Percentiles rank a stretch among this genome's conserved stretches.
Evolutionary conservation across 2,329 filamentous ascomycete species (phyloP).

Genomic region (Fusarium stilboides): DNA sequence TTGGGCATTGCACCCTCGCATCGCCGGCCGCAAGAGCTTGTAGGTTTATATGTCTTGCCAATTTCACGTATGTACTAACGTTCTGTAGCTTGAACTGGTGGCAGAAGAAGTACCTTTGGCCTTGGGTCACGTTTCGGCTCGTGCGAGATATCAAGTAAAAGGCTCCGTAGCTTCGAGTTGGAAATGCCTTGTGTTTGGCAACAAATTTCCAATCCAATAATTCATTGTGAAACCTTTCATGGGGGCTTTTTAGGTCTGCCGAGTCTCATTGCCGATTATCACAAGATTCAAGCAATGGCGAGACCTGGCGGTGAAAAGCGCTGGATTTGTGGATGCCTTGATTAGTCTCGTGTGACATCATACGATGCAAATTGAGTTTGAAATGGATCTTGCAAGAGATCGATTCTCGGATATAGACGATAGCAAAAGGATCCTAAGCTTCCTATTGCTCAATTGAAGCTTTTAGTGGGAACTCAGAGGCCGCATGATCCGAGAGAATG

Average conservation of each 20-base stretch:
- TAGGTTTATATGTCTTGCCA: not conserved
- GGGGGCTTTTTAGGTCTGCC: constrained; percentile 3
- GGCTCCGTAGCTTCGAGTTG: too few relatives aligned
- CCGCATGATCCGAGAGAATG: constrained; percentile 26
- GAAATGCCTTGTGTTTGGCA: too few relatives aligned
- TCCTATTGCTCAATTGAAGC: constrained; percentile 5
- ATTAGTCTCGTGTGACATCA: constrained; percentile 37
- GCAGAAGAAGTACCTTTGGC: constrained; percentile 38
- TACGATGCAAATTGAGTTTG: constrained; percentile 35
- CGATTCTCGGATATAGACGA: constrained; percentile 29
- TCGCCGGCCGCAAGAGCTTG: constrained; percentile 35
- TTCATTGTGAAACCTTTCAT: too few relatives aligned
- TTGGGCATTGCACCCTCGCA: constrained; percentile 33
- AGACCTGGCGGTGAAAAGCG: not conserved
- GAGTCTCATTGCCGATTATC: constrained; percentile 19
- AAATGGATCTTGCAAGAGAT: constrained; percentile 8
- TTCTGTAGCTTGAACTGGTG: constrained; percentile 32
- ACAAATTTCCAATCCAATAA: too few relatives aligned
- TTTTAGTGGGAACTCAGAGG: constrained; percentile 21
- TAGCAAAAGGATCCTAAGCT: not conserved
- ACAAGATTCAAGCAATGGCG: constrained; percentile 17
- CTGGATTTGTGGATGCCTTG: constrained; percentile 25
- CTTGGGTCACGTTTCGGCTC: constrained; percentile 37
- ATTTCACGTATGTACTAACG: not conserved
- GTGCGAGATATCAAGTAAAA: constrained; percentile 8